phyloP scores from a whole-genome alignment of 2,329 filamentous ascomycete genomes.

The Fusarium chuoi region DNA sequence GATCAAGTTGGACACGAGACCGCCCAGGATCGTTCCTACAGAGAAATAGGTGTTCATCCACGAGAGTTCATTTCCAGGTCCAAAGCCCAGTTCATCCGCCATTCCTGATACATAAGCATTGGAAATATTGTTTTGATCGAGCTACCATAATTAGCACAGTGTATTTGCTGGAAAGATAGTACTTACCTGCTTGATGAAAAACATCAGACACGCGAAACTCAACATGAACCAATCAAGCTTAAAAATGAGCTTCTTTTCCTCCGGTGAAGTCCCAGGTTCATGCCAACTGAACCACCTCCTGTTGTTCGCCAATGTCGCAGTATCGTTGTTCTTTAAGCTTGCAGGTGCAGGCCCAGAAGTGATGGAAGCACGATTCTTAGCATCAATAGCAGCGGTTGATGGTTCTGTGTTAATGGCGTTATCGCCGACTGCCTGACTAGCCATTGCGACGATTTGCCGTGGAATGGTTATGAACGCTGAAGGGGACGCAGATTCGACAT shows the following conservation, averaged over 20 bases:
- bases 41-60: constrained; percentile 60
- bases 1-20: constrained; percentile 55
- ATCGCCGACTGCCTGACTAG: background rate
- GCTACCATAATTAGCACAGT: constrained; percentile 29
- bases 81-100: constrained; percentile 57
- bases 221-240: constrained; percentile 62
- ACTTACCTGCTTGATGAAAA: constrained; percentile 55
- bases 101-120: constrained; percentile 62
- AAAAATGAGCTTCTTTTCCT: constrained; percentile 57
- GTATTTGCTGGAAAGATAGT: background rate
- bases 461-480: background rate
- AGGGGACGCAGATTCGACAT: background rate
- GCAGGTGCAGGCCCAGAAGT: background rate
- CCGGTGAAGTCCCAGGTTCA: constrained; percentile 51
- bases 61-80: constrained; percentile 53
- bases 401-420: background rate
- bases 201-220: constrained; percentile 52
- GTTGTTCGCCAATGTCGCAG: background rate
- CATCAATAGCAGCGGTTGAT: background rate
- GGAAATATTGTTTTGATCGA: constrained; percentile 58
- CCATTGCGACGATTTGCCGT: background rate
- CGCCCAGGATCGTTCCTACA: constrained; percentile 58
- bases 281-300: constrained; percentile 54
- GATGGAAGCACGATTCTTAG: background rate
- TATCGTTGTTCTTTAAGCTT: background rate